A percentile compares a stretch with the other conserved stretches of the same genome.
These are phyloP conservation scores for Galeopsis tetrahit DNA, from an alignment of 257 asterid genomes.

Conservation along the genomic window DNA sequence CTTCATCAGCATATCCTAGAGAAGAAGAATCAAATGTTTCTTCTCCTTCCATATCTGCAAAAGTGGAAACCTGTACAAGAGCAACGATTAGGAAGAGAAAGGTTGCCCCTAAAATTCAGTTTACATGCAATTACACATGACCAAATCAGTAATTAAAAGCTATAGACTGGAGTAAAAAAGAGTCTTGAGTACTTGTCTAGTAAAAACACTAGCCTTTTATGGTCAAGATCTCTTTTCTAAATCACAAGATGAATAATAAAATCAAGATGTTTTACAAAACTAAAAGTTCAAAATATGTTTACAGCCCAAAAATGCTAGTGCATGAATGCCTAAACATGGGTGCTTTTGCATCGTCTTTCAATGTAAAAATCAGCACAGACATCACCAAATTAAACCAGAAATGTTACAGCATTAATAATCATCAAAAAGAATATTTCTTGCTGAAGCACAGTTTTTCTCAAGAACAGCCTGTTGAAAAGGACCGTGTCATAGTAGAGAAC, in stretches of 20 bases:
- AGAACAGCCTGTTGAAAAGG: background rate
- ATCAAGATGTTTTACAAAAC: background rate
- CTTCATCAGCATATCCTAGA: constrained; percentile 88
- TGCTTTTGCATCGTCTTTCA: background rate
- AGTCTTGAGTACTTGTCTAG: background rate
- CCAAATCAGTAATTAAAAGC: background rate
- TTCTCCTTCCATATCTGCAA: constrained; percentile 93
- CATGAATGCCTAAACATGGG: background rate
- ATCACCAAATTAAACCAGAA: background rate
- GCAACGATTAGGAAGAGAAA: constrained; percentile 19
- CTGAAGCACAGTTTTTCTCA: background rate
- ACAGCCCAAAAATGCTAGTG: background rate
- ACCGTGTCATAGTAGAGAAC: background rate
- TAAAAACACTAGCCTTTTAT: background rate
- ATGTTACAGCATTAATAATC: background rate
- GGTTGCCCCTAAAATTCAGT: background rate
- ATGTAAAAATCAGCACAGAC: background rate
- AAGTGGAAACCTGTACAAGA: constrained; percentile 67
- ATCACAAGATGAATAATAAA: background rate
- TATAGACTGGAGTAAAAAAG: background rate
- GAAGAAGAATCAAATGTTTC: constrained; percentile 83
- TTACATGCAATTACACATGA: background rate
- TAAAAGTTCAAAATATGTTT: background rate
- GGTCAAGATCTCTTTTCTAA: background rate
- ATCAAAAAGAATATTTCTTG: background rate